These are phyloP conservation scores for Myochromella boudieri DNA, from an alignment of 768 basidiomycete genomes.

Conservation along the genomic window DNA sequence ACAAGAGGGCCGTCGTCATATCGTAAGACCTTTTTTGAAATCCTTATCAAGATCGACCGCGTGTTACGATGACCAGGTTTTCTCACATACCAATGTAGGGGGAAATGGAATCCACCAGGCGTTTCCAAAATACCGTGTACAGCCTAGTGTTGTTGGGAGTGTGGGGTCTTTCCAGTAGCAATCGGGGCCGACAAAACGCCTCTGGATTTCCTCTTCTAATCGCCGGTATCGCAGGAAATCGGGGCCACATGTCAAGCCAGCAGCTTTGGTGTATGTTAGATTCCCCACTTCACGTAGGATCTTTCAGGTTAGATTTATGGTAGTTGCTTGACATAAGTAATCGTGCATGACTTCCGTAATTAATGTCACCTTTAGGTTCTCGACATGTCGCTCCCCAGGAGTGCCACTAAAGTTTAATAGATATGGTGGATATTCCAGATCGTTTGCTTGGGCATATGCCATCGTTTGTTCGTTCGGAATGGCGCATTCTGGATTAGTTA, in stretches of 20 bases:
- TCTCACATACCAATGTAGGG: constrained; percentile 55
- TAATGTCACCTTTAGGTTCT: constrained; percentile 79
- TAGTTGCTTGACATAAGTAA: too few relatives aligned
- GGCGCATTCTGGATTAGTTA: constrained; percentile 55
- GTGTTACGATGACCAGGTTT: neutral
- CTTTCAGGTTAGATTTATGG: constrained; percentile 36
- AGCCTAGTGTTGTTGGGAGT: constrained; percentile 26
- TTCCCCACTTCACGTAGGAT: constrained; percentile 73
- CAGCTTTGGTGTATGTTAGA: constrained; percentile 51
- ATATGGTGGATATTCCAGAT: constrained; percentile 67
- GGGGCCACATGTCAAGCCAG: constrained; percentile 44
- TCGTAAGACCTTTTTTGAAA: constrained; percentile 57
- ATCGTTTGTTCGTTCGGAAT: constrained; percentile 62
- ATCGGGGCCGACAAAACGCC: constrained; percentile 67
- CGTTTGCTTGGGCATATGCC: constrained; percentile 54
- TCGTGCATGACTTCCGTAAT: too few relatives aligned
- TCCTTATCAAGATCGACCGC: neutral
- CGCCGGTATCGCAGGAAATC: constrained; percentile 44
- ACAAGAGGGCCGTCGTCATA: constrained; percentile 61
- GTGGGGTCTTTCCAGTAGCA: constrained; percentile 58
- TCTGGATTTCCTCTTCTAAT: constrained; percentile 53
- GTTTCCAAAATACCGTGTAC: constrained; percentile 65
- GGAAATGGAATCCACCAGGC: constrained; percentile 84
- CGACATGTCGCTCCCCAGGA: constrained; percentile 70
- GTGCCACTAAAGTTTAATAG: constrained; percentile 61